Evolutionary conservation across 306 rosid species (phyloP).

Genomic region (Nissolia schottii): DNA sequence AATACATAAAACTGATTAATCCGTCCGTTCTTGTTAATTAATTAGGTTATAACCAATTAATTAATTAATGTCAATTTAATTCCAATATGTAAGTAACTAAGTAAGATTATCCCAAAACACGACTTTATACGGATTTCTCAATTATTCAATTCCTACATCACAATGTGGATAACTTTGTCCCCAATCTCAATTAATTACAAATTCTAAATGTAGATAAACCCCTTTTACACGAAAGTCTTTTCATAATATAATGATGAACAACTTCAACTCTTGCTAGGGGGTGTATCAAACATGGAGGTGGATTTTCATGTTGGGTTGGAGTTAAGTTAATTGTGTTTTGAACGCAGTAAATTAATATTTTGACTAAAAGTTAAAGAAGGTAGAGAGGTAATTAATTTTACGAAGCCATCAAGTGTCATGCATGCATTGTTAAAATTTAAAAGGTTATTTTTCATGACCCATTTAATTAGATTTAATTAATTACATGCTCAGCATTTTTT

Average conservation of each 20-base stretch:
- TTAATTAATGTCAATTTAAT: not conserved
- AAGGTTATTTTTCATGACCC: not conserved
- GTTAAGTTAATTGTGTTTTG: not conserved
- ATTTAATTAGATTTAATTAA: not conserved
- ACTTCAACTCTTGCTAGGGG: not conserved
- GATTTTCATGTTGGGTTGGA: not conserved
- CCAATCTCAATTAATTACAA: not conserved
- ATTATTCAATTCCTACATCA: not conserved
- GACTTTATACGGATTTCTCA: not conserved
- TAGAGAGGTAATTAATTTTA: not conserved
- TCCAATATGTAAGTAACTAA: not conserved
- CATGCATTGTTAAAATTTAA: not conserved
- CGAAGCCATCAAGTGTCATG: not conserved
- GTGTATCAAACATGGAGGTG: not conserved
- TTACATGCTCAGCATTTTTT: not conserved
- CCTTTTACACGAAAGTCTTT: not conserved
- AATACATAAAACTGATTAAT: not conserved
- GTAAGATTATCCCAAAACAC: constrained; percentile 1
- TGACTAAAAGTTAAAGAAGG: not conserved
- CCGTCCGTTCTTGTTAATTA: not conserved
- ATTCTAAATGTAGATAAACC: not conserved
- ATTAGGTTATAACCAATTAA: not conserved
- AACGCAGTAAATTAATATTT: not conserved
- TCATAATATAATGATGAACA: not conserved
- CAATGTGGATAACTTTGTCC: not conserved